phyloP scores from a whole-genome alignment of 2,329 filamentous ascomycete species.

The Phaeophleospora eucalypticola region DNA sequence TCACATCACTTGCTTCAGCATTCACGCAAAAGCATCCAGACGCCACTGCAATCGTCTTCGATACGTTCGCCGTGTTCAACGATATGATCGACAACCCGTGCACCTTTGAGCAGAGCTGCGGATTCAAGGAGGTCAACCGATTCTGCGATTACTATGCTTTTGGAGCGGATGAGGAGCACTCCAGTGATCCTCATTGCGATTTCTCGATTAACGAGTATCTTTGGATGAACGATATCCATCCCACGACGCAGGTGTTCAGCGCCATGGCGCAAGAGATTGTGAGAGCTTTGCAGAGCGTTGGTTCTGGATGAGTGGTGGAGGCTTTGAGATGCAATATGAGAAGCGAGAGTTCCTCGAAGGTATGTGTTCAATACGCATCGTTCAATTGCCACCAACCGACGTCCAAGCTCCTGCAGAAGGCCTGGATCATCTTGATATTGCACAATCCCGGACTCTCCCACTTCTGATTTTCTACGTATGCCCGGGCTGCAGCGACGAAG shows the following conservation, averaged over 20 bases:
- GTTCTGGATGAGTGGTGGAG: background rate
- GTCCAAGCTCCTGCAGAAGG: too few relatives aligned
- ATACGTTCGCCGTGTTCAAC: conserved; percentile 50
- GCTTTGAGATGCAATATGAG: too few relatives aligned
- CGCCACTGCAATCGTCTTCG: conserved; percentile 51
- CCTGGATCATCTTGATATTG: background rate
- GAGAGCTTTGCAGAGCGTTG: background rate
- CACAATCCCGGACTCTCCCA: background rate
- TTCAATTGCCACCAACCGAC: too few relatives aligned
- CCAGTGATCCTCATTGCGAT: conserved; percentile 45
- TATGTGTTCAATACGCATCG: background rate
- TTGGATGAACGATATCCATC: conserved; percentile 44
- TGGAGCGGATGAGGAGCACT: conserved; percentile 38
- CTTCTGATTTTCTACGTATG: background rate
- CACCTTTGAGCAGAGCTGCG: conserved; percentile 48
- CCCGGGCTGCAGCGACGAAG: background rate
- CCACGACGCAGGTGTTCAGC: conserved; percentile 4
- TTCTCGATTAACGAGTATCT: conserved; percentile 59
- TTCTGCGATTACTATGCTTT: conserved; percentile 55
- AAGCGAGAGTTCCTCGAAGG: background rate
- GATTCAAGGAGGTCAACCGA: conserved; percentile 52
- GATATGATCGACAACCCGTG: conserved; percentile 51
- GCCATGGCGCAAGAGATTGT: conserved; percentile 1
- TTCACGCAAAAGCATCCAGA: conserved; percentile 39
- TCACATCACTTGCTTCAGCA: conserved; percentile 40